Percentiles rank a stretch among this genome's conserved stretches.
These are phyloP conservation scores for Nicotiana undulata DNA, from an alignment of 257 asterid species.

Conservation along the genomic window DNA sequence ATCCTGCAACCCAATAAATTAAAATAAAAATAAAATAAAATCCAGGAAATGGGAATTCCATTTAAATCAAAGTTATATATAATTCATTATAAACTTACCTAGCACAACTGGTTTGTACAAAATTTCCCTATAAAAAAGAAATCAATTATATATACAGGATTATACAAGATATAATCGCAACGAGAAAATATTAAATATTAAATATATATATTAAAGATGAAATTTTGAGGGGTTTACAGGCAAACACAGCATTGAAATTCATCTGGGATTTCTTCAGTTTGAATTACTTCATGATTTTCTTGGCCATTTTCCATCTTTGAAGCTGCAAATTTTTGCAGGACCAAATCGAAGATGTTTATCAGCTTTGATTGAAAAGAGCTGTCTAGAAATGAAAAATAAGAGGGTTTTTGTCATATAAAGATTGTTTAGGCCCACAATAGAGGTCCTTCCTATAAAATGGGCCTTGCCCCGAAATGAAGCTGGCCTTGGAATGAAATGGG, in stretches of 20 bases:
- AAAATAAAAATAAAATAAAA: not conserved
- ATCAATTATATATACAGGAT: not conserved
- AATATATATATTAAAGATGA: slow-evolving; percentile 36
- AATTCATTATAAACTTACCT: slow-evolving; percentile 25
- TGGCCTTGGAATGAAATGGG: not conserved
- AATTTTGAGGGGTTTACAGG: slow-evolving; percentile 45
- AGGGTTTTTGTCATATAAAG: not conserved
- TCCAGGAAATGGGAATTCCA: not conserved
- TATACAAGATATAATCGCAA: not conserved
- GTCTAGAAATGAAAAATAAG: not conserved
- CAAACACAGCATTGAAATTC: slow-evolving; percentile 64
- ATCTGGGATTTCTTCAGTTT: slow-evolving; percentile 37
- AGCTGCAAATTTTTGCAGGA: not conserved
- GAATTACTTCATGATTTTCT: slow-evolving; percentile 10
- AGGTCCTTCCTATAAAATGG: not conserved
- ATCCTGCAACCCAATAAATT: slow-evolving; percentile 30
- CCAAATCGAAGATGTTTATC: not conserved
- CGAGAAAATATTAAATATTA: not conserved
- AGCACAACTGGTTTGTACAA: slow-evolving; percentile 65
- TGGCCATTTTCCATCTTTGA: slow-evolving; percentile 29
- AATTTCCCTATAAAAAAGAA: slow-evolving; percentile 43
- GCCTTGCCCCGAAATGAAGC: not conserved
- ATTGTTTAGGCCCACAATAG: not conserved
- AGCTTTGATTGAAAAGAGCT: not conserved
- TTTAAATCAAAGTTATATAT: not conserved